Percentiles rank a stretch among this genome's conserved stretches.
These are phyloP conservation scores for Geotrichum citri-aurantii DNA, from an alignment of 1,139 yeast genomes.

Conservation along the genomic window DNA sequence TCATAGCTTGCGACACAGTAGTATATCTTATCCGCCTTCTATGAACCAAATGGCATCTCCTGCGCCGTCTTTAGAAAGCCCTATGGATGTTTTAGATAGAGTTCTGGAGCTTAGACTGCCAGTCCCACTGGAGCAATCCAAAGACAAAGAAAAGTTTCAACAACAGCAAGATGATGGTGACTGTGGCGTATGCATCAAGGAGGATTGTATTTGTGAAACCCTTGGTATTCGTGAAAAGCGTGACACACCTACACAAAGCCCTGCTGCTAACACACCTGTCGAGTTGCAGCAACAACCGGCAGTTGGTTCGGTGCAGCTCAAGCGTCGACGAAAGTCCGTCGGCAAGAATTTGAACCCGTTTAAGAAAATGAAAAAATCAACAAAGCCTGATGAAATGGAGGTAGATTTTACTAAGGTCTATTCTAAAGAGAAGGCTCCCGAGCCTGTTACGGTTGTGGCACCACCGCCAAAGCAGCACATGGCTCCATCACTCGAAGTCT, in stretches of 20 bases:
- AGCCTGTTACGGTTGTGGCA: not conserved
- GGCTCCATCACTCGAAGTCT: not conserved
- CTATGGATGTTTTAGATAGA: slow-evolving; percentile 37
- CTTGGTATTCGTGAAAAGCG: slow-evolving; percentile 40
- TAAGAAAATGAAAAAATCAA: slow-evolving; percentile 6
- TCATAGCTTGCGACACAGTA: not conserved
- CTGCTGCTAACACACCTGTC: not conserved
- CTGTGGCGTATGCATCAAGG: slow-evolving; percentile 66
- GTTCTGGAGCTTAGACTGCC: slow-evolving; percentile 39
- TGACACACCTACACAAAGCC: not conserved
- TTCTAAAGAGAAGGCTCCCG: slow-evolving; percentile 12
- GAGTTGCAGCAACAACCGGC: not conserved
- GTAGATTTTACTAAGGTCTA: slow-evolving; percentile 33
- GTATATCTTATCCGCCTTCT: slow-evolving; percentile 16
- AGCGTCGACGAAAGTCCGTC: slow-evolving; percentile 8
- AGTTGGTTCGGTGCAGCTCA: slow-evolving; percentile 12
- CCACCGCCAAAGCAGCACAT: not conserved
- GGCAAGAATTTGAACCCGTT: slow-evolving; percentile 6
- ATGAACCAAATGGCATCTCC: slow-evolving; percentile 40
- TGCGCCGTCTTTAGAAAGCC: slow-evolving; percentile 29
- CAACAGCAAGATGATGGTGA: slow-evolving; percentile 32
- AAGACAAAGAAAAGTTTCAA: slow-evolving; percentile 6
- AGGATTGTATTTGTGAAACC: slow-evolving; percentile 62
- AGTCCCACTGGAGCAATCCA: slow-evolving; percentile 22
- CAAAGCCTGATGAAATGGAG: slow-evolving; percentile 23